Percentiles rank a stretch among this genome's conserved stretches.
Evolutionary conservation across 345 rosid species (phyloP).

Genomic region (Eutrema heterophyllum): DNA sequence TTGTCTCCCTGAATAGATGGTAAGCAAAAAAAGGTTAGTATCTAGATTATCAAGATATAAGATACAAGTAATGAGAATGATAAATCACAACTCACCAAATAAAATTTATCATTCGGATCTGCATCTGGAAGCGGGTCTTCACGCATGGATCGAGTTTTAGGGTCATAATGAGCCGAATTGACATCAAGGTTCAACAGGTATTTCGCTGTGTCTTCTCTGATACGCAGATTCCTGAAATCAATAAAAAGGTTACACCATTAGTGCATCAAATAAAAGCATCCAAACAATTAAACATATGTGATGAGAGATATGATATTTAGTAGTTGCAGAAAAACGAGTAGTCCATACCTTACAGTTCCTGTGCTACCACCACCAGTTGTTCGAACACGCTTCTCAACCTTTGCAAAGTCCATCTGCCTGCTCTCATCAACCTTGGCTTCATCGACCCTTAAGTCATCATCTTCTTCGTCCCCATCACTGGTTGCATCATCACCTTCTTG

Average conservation of each 20-base stretch:
- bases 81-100: conserved; percentile 35
- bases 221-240: conserved; percentile 57
- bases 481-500: conserved; percentile 37
- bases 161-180: conserved; percentile 72
- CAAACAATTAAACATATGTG: not conserved
- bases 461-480: conserved; percentile 76
- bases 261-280: not conserved
- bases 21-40: not conserved
- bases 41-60: not conserved
- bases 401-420: conserved; percentile 95
- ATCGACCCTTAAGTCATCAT: conserved; percentile 72
- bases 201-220: conserved; percentile 75
- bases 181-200: conserved; percentile 72
- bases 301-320: not conserved
- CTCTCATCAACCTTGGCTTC: conserved; percentile 93
- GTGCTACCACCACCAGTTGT: conserved; percentile 98
- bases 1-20: conserved; percentile 53
- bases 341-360: conserved; percentile 80
- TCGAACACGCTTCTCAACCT: conserved; percentile 96
- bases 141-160: conserved; percentile 73
- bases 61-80: not conserved
- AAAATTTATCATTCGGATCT: conserved; percentile 70
- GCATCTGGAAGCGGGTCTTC: conserved; percentile 85
- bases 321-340: not conserved
- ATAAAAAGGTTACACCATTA: conserved; percentile 1